Percentiles rank a stretch among this genome's conserved stretches.
Conservation (phyloP, 306 rosid genomes). For the Sechiopsis laciniata region DNA sequence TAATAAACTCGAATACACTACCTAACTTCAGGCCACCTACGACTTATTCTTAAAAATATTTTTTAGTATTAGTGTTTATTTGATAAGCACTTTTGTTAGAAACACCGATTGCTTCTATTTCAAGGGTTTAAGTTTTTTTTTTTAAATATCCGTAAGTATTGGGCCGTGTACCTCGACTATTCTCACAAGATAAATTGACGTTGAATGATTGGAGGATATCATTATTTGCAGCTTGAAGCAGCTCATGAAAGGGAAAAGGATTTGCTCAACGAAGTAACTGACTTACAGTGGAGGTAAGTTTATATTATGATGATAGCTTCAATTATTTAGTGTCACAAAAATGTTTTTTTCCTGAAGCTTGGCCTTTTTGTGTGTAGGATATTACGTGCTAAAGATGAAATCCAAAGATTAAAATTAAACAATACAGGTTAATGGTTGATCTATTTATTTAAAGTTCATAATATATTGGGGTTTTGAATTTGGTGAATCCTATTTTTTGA, state of each 20-base stretch:
- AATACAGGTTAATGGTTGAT: slow-evolving; percentile 13
- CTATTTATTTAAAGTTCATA: background rate
- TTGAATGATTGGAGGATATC: slow-evolving; percentile 11
- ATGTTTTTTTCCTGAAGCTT: too few relatives aligned
- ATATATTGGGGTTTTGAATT: background rate
- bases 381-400: slow-evolving; percentile 19
- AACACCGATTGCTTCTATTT: background rate
- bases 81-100: background rate
- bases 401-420: slow-evolving; percentile 19
- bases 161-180: too few relatives aligned
- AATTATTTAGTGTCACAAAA: too few relatives aligned
- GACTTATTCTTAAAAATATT: background rate
- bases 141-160: too few relatives aligned
- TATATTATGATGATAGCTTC: too few relatives aligned
- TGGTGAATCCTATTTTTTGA: background rate
- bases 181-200: background rate
- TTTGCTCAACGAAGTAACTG: slow-evolving; percentile 56
- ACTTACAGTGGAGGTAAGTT: slow-evolving; percentile 65
- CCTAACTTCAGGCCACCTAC: background rate
- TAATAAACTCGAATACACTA: too few relatives aligned
- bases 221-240: slow-evolving; percentile 59
- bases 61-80: background rate
- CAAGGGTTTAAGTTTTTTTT: too few relatives aligned
- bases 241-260: slow-evolving; percentile 68
- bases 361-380: slow-evolving; percentile 9